These are phyloP conservation scores for Oryza australiensis DNA, from an alignment of 176 grass and related monocot species.

Conservation along the genomic window DNA sequence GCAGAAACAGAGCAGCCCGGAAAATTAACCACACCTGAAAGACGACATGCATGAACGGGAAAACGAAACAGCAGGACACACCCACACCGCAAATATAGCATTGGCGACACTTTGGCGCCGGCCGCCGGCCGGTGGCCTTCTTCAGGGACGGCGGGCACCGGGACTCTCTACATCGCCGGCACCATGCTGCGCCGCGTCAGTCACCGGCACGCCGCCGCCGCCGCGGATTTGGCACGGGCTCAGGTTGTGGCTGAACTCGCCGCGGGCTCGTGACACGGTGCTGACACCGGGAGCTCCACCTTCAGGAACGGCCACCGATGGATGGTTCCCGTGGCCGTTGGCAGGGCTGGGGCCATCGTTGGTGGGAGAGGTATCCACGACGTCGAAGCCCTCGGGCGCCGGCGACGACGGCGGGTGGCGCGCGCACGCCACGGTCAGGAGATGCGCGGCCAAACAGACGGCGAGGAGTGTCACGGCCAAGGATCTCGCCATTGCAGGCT, in stretches of 20 bases:
- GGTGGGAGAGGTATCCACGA: neutral
- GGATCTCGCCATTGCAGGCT: constrained; percentile 20
- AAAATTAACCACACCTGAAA: neutral
- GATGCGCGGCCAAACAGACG: neutral
- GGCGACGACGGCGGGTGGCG: neutral
- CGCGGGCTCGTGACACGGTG: neutral
- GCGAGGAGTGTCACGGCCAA: neutral
- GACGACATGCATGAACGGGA: neutral
- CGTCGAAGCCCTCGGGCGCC: neutral
- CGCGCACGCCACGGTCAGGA: neutral
- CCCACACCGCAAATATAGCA: neutral
- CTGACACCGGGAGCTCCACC: neutral
- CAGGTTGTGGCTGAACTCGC: neutral
- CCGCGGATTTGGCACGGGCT: neutral
- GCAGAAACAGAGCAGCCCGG: neutral
- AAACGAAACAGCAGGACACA: neutral
- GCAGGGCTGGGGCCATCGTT: constrained; percentile 8
- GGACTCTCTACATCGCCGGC: too few relatives aligned
- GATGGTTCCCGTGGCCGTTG: neutral
- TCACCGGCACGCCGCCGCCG: too few relatives aligned
- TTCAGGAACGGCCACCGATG: neutral
- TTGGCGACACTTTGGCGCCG: neutral
- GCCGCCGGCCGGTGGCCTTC: neutral
- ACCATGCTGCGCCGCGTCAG: neutral
- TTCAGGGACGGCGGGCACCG: neutral